Evolutionary conservation across 495 filamentous ascomycete genomes (phyloP).

Genomic region (Penicillium cataractarum): DNA sequence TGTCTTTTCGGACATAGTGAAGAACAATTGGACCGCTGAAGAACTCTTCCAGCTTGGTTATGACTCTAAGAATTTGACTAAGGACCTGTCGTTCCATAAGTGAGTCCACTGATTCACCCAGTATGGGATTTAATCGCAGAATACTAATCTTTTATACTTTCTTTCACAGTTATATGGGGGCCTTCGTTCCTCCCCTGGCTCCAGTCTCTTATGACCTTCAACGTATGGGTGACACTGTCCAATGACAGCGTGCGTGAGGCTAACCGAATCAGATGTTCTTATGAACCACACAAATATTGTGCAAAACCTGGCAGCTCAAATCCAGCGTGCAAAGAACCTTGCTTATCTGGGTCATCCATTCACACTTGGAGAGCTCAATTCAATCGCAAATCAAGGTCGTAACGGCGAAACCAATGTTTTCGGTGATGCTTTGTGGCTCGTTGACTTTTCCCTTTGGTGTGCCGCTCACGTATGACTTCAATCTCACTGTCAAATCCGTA

Average conservation of each 20-base stretch:
- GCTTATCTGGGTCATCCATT: constrained; percentile 21
- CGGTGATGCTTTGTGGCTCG: constrained; percentile 26
- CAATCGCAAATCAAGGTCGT: constrained; percentile 20
- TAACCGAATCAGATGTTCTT: constrained; percentile 11
- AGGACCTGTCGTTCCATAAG: constrained; percentile 25
- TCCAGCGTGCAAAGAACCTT: constrained; percentile 20
- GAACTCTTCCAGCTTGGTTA: constrained; percentile 20
- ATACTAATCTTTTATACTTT: background rate
- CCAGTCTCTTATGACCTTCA: constrained; percentile 14
- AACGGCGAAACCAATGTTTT: constrained; percentile 20
- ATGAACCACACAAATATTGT: constrained; percentile 31
- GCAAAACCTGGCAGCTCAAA: constrained; percentile 10
- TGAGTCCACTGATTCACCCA: constrained; percentile 3
- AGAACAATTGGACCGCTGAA: constrained; percentile 16
- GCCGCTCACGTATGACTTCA: constrained; percentile 17
- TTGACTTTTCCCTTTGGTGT: constrained; percentile 26
- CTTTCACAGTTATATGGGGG: constrained; percentile 22
- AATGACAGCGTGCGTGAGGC: background rate
- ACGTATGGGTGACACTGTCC: background rate
- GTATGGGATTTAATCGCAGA: background rate
- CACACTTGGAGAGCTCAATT: constrained; percentile 21
- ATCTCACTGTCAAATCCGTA: background rate
- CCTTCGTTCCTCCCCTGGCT: background rate
- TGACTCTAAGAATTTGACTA: constrained; percentile 20
- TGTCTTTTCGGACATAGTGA: constrained; percentile 7